Evolutionary conservation across 2,329 filamentous ascomycete genomes (phyloP), one percentile per base, ranked within the genome.

Genomic region (Aureobasidium subglaciale): DNA sequence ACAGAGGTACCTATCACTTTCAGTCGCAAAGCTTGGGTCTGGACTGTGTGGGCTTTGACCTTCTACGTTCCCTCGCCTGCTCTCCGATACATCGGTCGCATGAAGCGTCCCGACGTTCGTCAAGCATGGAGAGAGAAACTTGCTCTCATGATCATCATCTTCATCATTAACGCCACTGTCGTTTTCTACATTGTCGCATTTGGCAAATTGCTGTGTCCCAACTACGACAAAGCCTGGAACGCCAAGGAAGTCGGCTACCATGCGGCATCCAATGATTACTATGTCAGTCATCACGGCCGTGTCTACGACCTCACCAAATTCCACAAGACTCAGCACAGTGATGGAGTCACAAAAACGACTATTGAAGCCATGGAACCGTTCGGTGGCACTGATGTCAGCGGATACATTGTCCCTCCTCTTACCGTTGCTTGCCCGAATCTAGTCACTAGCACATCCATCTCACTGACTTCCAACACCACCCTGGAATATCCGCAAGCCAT

Each of bases 91-190:
- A 66, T 97, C 57, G 93, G 93, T 29, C 88, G 92, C 20, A 99
- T 99, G 93, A 95, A 95, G 73, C 85, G 93, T 55, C 93, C 91
- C 1, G 93, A 99, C 72, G 90, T 99, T 8, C 88, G 93, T 24
- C 88, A 96, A 83, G 93, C 93, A 0, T 99, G 93, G 93, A 83
- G 93, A 71, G 93, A 99, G 67, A 99, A 99, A 72, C 50, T 99
- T 10, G 86, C 93, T 0, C 76, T 99, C 10, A 84, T 91, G 43
- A 76, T 88, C 57, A 64, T 96, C 52, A 97, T 99, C 63, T 68
- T 88, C 27, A 64, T 99, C 11, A 72, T 95, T 62, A 99, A 99
- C 71, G 90, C 68, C 35, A 67, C 82, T 25, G 82, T 99, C 59
- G 78, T 96, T 57, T 99, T 99, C 74, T 96, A 90, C 81, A 96